phyloP scores from a whole-genome alignment of 2,329 filamentous ascomycete species.

The Ophiostoma sp. region DNA sequence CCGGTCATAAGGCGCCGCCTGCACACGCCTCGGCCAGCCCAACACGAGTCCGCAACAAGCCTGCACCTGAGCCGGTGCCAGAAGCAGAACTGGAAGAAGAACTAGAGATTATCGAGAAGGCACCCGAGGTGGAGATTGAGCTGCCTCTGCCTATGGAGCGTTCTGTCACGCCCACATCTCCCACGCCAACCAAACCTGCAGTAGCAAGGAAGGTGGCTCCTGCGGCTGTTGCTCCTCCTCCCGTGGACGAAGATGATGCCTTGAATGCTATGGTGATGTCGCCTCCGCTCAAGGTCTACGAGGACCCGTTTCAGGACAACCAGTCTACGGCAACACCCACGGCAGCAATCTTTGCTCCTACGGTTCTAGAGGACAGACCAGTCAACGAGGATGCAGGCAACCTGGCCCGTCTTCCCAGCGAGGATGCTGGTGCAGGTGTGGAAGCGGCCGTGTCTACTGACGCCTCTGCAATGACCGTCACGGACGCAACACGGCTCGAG shows the following conservation, averaged over 20 bases:
- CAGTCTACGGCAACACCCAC: slow-evolving; percentile 49
- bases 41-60: slow-evolving; percentile 7
- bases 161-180: slow-evolving; percentile 20
- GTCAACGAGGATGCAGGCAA: slow-evolving; percentile 57
- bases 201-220: neutral
- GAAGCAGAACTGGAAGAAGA: neutral
- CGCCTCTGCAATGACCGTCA: slow-evolving; percentile 7
- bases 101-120: neutral
- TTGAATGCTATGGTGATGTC: slow-evolving; percentile 35
- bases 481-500: neutral
- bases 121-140: neutral
- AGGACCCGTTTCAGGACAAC: slow-evolving; percentile 59
- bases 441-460: slow-evolving; percentile 23
- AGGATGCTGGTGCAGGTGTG: neutral
- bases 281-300: slow-evolving; percentile 57
- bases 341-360: slow-evolving; percentile 46
- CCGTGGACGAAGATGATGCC: slow-evolving; percentile 22
- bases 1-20: neutral
- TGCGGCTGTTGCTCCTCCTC: neutral
- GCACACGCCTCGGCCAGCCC: slow-evolving; percentile 16
- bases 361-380: slow-evolving; percentile 59
- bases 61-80: neutral
- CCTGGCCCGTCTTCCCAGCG: slow-evolving; percentile 33
- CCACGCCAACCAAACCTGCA: slow-evolving; percentile 15
- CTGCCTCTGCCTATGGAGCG: neutral